Conservation (phyloP, 2,329 filamentous ascomycete species). For the Myriosclerotinia curreyana region DNA sequence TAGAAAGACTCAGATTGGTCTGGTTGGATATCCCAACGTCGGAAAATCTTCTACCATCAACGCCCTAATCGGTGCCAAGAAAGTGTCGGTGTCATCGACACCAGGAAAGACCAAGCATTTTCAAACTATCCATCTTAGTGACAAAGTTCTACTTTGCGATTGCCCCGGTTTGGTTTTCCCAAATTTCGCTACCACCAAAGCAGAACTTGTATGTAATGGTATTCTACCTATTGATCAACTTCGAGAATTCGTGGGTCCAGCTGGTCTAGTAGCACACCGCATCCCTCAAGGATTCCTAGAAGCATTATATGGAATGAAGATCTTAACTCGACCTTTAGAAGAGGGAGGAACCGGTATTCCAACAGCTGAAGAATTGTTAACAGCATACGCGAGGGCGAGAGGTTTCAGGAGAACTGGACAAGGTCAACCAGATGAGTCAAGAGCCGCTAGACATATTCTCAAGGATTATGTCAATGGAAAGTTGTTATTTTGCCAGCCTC, state of each 20-base stretch:
- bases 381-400: constrained; percentile 81
- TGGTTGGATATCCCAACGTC: constrained; percentile 98
- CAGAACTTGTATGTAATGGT: constrained; percentile 91
- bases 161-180: constrained; percentile 98
- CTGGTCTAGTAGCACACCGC: constrained; percentile 74
- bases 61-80: constrained; percentile 95
- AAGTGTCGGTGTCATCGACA: constrained; percentile 95
- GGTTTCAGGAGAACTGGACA: constrained; percentile 88
- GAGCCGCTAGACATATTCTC: constrained; percentile 82
- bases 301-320: constrained; percentile 89
- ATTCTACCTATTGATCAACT: constrained; percentile 95
- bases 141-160: constrained; percentile 89
- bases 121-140: constrained; percentile 92
- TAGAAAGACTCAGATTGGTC: constrained; percentile 79
- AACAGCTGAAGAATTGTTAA: constrained; percentile 79
- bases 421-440: constrained; percentile 88
- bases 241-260: constrained; percentile 86
- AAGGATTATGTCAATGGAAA: constrained; percentile 99
- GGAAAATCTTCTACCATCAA: constrained; percentile 99
- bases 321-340: constrained; percentile 73
- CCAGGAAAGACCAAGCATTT: constrained; percentile 99
- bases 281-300: constrained; percentile 89
- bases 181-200: constrained; percentile 95
- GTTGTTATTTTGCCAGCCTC: constrained; percentile 86
- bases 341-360: constrained; percentile 89